Conservation (phyloP, 805 yeast species). For the Candida sakaeoensis region DNA sequence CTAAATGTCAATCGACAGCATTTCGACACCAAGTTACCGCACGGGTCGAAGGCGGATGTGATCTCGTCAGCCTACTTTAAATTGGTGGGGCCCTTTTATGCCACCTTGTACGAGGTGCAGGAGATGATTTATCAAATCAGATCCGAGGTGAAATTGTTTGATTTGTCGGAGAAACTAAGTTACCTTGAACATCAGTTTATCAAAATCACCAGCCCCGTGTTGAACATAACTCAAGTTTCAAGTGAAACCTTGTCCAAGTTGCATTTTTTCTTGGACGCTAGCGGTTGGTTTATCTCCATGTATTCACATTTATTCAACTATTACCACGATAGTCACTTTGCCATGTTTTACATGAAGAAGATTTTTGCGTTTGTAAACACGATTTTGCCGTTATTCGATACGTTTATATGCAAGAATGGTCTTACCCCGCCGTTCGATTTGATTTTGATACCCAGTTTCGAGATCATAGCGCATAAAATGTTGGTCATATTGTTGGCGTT, state of each 20-base stretch:
- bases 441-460: background rate
- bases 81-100: background rate
- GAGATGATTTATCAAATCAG: constrained; percentile 3
- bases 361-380: background rate
- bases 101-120: constrained; percentile 15
- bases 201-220: background rate
- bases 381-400: background rate
- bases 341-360: background rate
- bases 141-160: constrained; percentile 1
- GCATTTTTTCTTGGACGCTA: background rate
- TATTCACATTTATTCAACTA: constrained; percentile 1
- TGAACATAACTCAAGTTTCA: background rate
- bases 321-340: background rate
- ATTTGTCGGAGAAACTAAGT: background rate
- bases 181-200: background rate
- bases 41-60: no score
- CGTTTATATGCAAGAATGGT: background rate
- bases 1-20: constrained; percentile 22
- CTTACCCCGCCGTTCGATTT: background rate
- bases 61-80: background rate
- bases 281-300: constrained; percentile 3
- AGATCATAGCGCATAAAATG: background rate
- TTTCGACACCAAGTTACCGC: no score
- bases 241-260: background rate
- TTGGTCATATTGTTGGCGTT: background rate